A percentile compares a stretch with the other conserved stretches of the same genome.
These are phyloP conservation scores for Mrakia gelida DNA, from an alignment of 768 basidiomycete species.

Conservation along the genomic window DNA sequence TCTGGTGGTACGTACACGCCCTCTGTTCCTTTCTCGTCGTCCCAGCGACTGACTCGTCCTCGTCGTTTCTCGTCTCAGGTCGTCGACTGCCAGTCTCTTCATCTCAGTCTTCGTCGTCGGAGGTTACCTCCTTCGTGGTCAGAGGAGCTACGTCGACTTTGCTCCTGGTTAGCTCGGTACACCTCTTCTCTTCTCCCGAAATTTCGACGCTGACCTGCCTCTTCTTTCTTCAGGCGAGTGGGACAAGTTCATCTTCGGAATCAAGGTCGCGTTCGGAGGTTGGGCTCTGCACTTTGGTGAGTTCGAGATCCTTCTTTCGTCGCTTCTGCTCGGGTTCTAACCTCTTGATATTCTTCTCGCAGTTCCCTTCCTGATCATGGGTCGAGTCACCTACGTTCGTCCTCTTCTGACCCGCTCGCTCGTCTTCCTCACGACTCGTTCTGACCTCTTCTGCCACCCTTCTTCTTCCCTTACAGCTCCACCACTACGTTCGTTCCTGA, in stretches of 20 bases:
- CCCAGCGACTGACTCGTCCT: background rate
- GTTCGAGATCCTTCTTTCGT: constrained; percentile 38
- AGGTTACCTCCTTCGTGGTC: constrained; percentile 71
- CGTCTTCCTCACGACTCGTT: constrained; percentile 42
- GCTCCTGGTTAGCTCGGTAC: constrained; percentile 62
- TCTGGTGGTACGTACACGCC: constrained; percentile 74
- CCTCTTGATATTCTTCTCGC: background rate
- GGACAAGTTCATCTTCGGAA: constrained; percentile 90
- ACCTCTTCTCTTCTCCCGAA: background rate
- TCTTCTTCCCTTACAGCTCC: background rate
- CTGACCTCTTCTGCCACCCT: constrained; percentile 56
- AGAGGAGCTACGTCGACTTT: constrained; percentile 89
- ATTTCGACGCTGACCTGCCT: constrained; percentile 15
- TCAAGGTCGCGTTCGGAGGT: constrained; percentile 83
- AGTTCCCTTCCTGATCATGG: constrained; percentile 99
- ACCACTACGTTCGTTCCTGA: background rate
- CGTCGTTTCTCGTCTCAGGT: background rate
- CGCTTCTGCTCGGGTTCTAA: background rate
- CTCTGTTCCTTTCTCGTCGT: background rate
- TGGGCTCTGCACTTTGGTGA: constrained; percentile 87
- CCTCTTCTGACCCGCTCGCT: background rate
- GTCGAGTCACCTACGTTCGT: constrained; percentile 55
- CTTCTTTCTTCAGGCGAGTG: constrained; percentile 61
- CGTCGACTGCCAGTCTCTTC: constrained; percentile 56
- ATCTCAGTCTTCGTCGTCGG: constrained; percentile 54